These are phyloP conservation scores for Picea abies DNA, from an alignment of 83 land plant genomes.

Conservation along the genomic window DNA sequence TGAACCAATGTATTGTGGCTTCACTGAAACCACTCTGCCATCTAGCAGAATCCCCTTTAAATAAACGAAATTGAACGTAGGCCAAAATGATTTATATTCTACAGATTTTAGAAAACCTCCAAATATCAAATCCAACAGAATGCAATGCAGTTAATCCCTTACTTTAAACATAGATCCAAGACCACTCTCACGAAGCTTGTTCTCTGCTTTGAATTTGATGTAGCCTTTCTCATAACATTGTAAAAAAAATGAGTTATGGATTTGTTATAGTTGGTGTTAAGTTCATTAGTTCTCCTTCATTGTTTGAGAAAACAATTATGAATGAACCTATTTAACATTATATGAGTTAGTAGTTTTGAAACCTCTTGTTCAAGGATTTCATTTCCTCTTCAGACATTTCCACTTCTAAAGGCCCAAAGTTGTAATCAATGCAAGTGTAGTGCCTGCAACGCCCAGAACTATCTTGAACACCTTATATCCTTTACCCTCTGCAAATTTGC, in stretches of 20 bases:
- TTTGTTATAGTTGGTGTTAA: too few species aligned
- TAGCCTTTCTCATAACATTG: not conserved
- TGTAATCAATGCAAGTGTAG: too few species aligned
- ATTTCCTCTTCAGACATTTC: too few species aligned
- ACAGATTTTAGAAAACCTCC: not conserved
- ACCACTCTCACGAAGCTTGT: conserved; percentile 14
- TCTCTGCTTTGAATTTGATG: conserved; percentile 4
- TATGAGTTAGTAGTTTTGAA: too few species aligned
- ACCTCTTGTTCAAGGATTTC: too few species aligned
- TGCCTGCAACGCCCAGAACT: too few species aligned
- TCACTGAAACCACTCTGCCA: conserved; percentile 39
- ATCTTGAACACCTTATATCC: too few species aligned
- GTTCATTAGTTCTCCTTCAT: too few species aligned
- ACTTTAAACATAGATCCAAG: conserved; percentile 19
- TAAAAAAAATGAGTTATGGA: not conserved
- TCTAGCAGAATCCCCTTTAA: conserved; percentile 29
- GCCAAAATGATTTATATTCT: not conserved
- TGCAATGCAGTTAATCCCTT: not conserved
- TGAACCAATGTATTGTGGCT: conserved; percentile 15
- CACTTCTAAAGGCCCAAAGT: too few species aligned
- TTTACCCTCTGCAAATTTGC: too few species aligned
- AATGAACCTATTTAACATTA: too few species aligned
- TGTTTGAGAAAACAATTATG: too few species aligned
- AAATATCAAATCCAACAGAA: not conserved
- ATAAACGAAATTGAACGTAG: not conserved